Evolutionary conservation across 2,329 filamentous ascomycete genomes (phyloP).

Genomic region (Diatrype stigma): DNA sequence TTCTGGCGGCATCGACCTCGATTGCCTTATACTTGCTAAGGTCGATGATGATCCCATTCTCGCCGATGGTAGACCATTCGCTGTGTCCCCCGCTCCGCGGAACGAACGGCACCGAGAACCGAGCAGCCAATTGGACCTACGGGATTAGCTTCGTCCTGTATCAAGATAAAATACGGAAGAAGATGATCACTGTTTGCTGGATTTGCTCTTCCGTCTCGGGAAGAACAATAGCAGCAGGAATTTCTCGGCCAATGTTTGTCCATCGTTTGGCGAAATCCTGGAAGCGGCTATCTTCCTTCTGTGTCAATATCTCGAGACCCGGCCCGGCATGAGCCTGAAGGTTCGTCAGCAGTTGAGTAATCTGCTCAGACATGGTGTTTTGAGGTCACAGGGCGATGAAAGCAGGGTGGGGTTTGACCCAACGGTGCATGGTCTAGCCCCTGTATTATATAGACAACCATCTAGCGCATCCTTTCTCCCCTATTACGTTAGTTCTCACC

Average conservation of each 20-base stretch:
- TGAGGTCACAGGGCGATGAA: no score
- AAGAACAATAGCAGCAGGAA: not conserved
- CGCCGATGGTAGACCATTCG: slow-evolving; percentile 11
- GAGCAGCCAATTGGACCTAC: not conserved
- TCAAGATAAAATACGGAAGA: no score
- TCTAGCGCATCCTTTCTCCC: no score
- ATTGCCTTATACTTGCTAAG: slow-evolving; percentile 5
- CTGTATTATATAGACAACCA: no score
- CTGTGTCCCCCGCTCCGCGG: slow-evolving; percentile 10
- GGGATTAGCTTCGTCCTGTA: not conserved
- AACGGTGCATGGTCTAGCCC: no score
- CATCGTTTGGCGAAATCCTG: not conserved
- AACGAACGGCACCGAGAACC: slow-evolving; percentile 8
- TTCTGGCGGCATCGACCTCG: slow-evolving; percentile 23
- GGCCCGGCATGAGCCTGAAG: no score
- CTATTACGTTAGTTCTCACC: no score
- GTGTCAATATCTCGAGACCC: not conserved
- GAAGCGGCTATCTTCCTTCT: not conserved
- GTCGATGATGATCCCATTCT: slow-evolving; percentile 12
- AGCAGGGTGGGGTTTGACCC: no score
- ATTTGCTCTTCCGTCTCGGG: not conserved
- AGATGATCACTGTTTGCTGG: not conserved
- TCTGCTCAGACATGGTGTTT: no score
- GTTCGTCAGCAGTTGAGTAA: no score
- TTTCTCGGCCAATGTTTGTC: not conserved